These are phyloP conservation scores for Amanita brunnescens DNA, from an alignment of 768 basidiomycete genomes.

Conservation along the genomic window DNA sequence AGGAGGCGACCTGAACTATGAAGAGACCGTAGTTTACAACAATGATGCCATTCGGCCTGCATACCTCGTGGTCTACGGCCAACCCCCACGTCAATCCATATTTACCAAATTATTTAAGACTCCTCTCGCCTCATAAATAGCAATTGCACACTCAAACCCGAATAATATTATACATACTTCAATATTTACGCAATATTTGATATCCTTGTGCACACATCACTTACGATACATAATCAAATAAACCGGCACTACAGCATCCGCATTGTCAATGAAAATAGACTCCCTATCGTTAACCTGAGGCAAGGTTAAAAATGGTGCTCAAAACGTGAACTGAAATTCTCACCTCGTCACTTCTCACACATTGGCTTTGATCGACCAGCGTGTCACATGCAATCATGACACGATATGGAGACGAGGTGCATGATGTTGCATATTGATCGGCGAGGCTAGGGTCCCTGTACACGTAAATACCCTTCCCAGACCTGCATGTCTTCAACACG, in stretches of 20 bases:
- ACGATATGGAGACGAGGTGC: constrained; percentile 57
- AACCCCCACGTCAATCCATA: constrained; percentile 21
- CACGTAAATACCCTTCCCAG: constrained; percentile 57
- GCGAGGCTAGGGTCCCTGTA: constrained; percentile 51
- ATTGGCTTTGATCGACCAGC: constrained; percentile 29
- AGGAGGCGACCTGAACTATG: constrained; percentile 58
- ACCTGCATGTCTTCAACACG: constrained; percentile 25
- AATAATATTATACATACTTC: constrained; percentile 1
- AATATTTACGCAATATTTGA: constrained; percentile 7
- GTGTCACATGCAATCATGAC: constrained; percentile 56
- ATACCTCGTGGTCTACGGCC: constrained; percentile 55
- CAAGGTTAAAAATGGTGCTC: not conserved
- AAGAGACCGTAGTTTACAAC: constrained; percentile 58
- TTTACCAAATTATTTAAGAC: constrained; percentile 38
- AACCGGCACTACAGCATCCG: constrained; percentile 50
- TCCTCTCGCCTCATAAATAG: constrained; percentile 33
- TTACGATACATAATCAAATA: constrained; percentile 53
- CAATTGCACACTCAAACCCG: not conserved
- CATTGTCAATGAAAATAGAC: constrained; percentile 41
- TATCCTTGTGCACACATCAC: constrained; percentile 11
- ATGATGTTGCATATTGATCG: constrained; percentile 56
- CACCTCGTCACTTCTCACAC: constrained; percentile 19
- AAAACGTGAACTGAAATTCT: constrained; percentile 9
- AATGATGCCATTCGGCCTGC: constrained; percentile 64
- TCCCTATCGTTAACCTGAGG: constrained; percentile 37